Base-by-base conservation (phyloP, 2,329 filamentous ascomycete species). In the Pseudohalonectria lignicola region DNA sequence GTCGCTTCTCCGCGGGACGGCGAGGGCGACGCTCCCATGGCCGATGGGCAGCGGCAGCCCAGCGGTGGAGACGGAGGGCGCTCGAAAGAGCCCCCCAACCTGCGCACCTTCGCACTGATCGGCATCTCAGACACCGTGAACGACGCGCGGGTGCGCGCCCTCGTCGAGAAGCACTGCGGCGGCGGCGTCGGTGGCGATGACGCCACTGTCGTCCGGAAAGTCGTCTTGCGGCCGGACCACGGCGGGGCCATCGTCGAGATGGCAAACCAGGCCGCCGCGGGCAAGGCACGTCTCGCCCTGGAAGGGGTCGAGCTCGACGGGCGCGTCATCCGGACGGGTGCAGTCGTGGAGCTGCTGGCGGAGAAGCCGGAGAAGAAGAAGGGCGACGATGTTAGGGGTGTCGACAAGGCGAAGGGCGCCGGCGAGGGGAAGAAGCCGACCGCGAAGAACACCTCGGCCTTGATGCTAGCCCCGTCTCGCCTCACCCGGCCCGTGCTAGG, bases 121-220 rank as follows among this genome's bases (percentile, higher is more conserved):
- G 82, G 88, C 44, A 66, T 98, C 1, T 86, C 92, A 1, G 92
- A 96, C 52, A 96, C 88, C 0, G 76, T 96, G 50, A 95, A 93
- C 46, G 86, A 94, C 51, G 77, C 83, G 2, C 85, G 88, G 21
- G 76, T 98, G 39, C 76, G 76, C 32, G 70, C 78, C 0, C 64
- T 93, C 3, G 77, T 83, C 8, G 81, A 86, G 48, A 71, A 76
- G 2, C 45, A 48, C 21, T 21, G n/a, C 5, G 34, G 34, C 23
- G 34, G 17, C 13, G 38, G 38, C 7, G 70, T 79, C 32, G 12
- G 23, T 12, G 87, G 86, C 1, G 59, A 69, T 1, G 12, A 12
- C 23, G 12, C 8, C 23, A 7, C 23, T 7, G 21, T 32, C 6
- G 68, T 95, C 18, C 68, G 79, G 45, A 90, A 88, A 56, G 69